Evolutionary conservation across 345 rosid species (phyloP), one percentile per base, ranked within the genome.

Genomic region (Camelina hispida): DNA sequence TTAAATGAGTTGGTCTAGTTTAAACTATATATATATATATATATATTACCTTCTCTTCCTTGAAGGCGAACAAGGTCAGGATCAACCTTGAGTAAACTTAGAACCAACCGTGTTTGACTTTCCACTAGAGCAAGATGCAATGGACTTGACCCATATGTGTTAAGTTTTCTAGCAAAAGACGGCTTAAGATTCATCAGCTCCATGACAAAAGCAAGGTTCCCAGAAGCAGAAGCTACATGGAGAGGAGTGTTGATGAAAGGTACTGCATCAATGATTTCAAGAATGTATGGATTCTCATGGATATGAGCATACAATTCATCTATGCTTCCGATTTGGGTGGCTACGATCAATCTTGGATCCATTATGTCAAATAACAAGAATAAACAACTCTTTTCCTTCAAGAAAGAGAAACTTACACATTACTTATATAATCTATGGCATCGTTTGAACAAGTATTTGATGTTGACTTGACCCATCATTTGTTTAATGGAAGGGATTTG

Each of bases 241-340:
- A 83, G 70, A 30, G 83, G 86, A 48, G 83, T 81, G 16, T 77
- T 78, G 15, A 60, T 55, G 53, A 85, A 85, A 57, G 84, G 80
- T n/a, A 66, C n/a, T 18, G 61, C 44, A n/a, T n/a, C n/a, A n/a
- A n/a, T n/a, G n/a, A n/a, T n/a, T n/a, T n/a, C n/a, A 23, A 85
- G 63, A 75, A 80, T 23, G 23, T 66, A 28, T 22, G 70, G 79
- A 65, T 80, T 46, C 38, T 72, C 23, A 53, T 62, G 15, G 13
- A 77, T 79, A 14, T 16, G 10, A n/a, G 42, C 60, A 44, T 81
- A 78, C 42, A 84, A 66, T 4, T 64, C 73, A 38, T 64, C n/a
- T 6, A 70, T 62, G 63, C 77, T 51, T 72, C 73, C 71, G 3
- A 40, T 55, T 13, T 62, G 37, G 20, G 77, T 28, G 1, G 73